phyloP scores from a whole-genome alignment of 257 asterid species.

The Fraxinus excelsior region DNA sequence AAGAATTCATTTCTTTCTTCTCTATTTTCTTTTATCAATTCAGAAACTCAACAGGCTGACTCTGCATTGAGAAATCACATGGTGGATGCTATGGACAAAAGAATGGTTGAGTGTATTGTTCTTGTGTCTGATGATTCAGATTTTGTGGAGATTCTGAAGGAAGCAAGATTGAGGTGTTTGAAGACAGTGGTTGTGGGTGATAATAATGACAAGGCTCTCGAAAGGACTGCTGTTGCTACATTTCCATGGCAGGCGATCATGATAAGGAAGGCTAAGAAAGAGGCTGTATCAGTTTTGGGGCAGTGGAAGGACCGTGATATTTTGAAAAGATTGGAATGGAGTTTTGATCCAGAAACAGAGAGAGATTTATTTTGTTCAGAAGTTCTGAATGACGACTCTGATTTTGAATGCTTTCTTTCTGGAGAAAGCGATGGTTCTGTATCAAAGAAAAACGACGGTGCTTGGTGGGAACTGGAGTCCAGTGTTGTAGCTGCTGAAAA shows the following conservation, averaged over 20 bases:
- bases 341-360: slow-evolving; percentile 60
- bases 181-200: slow-evolving; percentile 89
- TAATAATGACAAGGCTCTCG: slow-evolving; percentile 51
- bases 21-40: too few species aligned
- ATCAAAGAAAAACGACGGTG: slow-evolving; percentile 33
- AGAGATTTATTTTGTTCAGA: slow-evolving; percentile 35
- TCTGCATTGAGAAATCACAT: slow-evolving; percentile 62
- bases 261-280: slow-evolving; percentile 77
- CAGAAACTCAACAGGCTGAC: slow-evolving; percentile 37
- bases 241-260: slow-evolving; percentile 85
- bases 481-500: slow-evolving; percentile 1
- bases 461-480: slow-evolving; percentile 73
- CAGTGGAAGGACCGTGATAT: slow-evolving; percentile 79
- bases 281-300: slow-evolving; percentile 74
- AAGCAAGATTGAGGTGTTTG: slow-evolving; percentile 80
- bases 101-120: slow-evolving; percentile 63
- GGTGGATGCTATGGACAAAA: slow-evolving; percentile 75
- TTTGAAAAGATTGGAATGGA: slow-evolving; percentile 78
- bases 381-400: slow-evolving; percentile 45
- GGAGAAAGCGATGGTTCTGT: slow-evolving; percentile 39
- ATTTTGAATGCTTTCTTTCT: slow-evolving; percentile 39
- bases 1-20: too few species aligned
- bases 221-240: slow-evolving; percentile 72
- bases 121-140: slow-evolving; percentile 85
- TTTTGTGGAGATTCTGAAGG: slow-evolving; percentile 66